A percentile compares a stretch with the other conserved stretches of the same genome.
These are phyloP conservation scores for Herpetomonas samuelpessoai DNA, from an alignment of 208 protist species.

Conservation along the genomic window DNA sequence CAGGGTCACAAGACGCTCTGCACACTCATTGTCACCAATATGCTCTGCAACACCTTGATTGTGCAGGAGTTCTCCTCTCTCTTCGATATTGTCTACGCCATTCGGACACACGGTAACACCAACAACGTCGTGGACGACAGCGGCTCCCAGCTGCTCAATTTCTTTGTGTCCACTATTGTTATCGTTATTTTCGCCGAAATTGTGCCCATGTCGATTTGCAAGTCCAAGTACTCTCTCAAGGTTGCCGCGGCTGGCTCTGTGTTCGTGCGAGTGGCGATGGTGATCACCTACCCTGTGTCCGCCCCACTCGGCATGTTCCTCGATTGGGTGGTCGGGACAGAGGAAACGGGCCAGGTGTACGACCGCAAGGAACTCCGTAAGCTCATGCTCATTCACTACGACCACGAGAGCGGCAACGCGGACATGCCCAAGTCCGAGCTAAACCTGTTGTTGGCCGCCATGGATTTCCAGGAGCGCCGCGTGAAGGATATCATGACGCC, in stretches of 20 bases:
- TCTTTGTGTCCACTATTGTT: slow-evolving; percentile 70
- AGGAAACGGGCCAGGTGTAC: slow-evolving; percentile 80
- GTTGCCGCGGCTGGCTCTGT: slow-evolving; percentile 73
- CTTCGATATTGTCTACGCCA: slow-evolving; percentile 46
- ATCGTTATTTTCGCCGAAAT: slow-evolving; percentile 87
- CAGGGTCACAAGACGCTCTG: slow-evolving; percentile 84
- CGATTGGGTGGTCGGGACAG: slow-evolving; percentile 62
- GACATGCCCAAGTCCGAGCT: slow-evolving; percentile 72
- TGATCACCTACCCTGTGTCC: slow-evolving; percentile 78
- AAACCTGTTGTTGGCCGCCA: slow-evolving; percentile 77
- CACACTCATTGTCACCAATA: slow-evolving; percentile 87
- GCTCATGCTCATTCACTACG: slow-evolving; percentile 87
- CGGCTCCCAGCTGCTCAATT: slow-evolving; percentile 41
- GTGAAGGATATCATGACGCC: slow-evolving; percentile 86
- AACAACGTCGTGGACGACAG: slow-evolving; percentile 18
- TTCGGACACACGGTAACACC: slow-evolving; percentile 19
- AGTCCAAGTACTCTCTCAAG: slow-evolving; percentile 80
- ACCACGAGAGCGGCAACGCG: slow-evolving; percentile 38
- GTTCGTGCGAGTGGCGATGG: slow-evolving; percentile 75
- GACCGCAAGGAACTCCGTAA: slow-evolving; percentile 84
- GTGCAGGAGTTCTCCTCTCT: slow-evolving; percentile 68
- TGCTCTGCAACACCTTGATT: slow-evolving; percentile 86
- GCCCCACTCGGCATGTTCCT: slow-evolving; percentile 77
- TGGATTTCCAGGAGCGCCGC: slow-evolving; percentile 87
- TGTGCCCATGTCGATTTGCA: slow-evolving; percentile 87